Evolutionary conservation across 2,329 filamentous ascomycete genomes (phyloP).

Genomic region (Diatrype stigma): DNA sequence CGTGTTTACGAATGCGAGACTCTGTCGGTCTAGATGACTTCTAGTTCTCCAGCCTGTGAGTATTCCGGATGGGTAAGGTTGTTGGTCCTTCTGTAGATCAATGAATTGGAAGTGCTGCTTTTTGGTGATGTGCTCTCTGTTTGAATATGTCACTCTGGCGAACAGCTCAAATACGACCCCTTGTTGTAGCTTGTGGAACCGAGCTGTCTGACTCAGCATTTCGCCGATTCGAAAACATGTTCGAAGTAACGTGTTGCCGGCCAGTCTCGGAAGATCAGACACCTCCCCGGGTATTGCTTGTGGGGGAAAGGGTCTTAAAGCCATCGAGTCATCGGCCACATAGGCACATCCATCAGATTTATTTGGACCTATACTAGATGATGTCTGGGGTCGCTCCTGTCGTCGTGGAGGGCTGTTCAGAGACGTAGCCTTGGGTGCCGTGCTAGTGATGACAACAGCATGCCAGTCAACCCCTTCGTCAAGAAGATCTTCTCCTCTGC

Average conservation of each 20-base stretch:
- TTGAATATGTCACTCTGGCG: slow-evolving; percentile 55
- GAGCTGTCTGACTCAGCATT: slow-evolving; percentile 44
- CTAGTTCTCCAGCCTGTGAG: slow-evolving; percentile 23
- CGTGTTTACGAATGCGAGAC: slow-evolving; percentile 20
- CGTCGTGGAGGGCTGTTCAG: slow-evolving; percentile 1
- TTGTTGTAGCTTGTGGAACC: slow-evolving; percentile 28
- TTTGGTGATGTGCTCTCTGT: slow-evolving; percentile 42
- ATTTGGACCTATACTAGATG: neutral
- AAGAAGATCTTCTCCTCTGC: slow-evolving; percentile 25
- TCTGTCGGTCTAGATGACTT: slow-evolving; percentile 21
- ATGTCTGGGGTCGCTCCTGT: neutral
- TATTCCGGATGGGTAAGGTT: slow-evolving; percentile 41
- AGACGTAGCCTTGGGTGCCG: slow-evolving; percentile 9
- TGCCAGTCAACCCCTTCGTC: slow-evolving; percentile 40
- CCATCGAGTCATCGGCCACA: slow-evolving; percentile 4
- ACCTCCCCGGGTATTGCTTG: slow-evolving; percentile 39
- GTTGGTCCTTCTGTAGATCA: slow-evolving; percentile 56
- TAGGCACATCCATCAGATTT: neutral
- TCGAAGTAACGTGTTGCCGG: slow-evolving; percentile 42
- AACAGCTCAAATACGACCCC: slow-evolving; percentile 57
- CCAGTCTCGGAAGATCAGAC: slow-evolving; percentile 50
- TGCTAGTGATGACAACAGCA: slow-evolving; percentile 18
- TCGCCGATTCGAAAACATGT: slow-evolving; percentile 64
- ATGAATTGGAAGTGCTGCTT: slow-evolving; percentile 62
- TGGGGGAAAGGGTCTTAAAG: slow-evolving; percentile 48